A percentile compares a stretch with the other conserved stretches of the same genome.
Conservation (phyloP, 257 asterid genomes). For the Linaria vulgaris region DNA sequence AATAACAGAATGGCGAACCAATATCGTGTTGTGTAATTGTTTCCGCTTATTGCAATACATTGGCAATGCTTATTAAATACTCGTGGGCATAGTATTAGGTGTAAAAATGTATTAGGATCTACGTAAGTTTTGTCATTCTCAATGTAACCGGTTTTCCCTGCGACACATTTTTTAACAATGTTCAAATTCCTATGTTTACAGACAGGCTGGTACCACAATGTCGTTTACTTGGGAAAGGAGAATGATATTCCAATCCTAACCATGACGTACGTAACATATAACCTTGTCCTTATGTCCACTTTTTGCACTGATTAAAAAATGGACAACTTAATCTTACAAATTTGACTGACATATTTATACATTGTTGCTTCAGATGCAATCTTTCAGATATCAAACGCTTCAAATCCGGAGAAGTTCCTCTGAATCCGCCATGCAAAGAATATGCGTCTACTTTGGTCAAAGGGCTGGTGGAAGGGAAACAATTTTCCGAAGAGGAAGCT, state of each 20-base stretch:
- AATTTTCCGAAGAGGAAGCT: slow-evolving; percentile 75
- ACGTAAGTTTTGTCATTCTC: background rate
- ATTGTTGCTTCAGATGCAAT: slow-evolving; percentile 55
- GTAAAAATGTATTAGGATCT: too few species aligned
- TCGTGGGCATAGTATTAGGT: too few species aligned
- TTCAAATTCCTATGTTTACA: slow-evolving; percentile 22
- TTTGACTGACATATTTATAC: background rate
- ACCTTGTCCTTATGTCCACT: slow-evolving; percentile 1
- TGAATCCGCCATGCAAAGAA: slow-evolving; percentile 62
- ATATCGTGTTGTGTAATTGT: too few species aligned
- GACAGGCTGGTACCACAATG: slow-evolving; percentile 89
- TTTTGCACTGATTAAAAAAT: background rate
- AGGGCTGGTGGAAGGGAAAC: slow-evolving; percentile 85
- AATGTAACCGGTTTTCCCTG: background rate
- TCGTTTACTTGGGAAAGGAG: slow-evolving; percentile 76
- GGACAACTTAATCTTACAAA: background rate
- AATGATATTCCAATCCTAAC: slow-evolving; percentile 70
- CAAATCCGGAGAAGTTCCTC: slow-evolving; percentile 51
- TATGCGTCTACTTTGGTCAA: slow-evolving; percentile 58
- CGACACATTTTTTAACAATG: background rate
- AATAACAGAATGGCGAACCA: too few species aligned
- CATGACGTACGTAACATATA: slow-evolving; percentile 67
- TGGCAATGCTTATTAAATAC: too few species aligned
- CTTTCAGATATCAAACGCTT: slow-evolving; percentile 52
- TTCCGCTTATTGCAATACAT: too few species aligned